Conservation (phyloP, 1,139 yeast genomes). For the Debaryomyces coudertii region DNA sequence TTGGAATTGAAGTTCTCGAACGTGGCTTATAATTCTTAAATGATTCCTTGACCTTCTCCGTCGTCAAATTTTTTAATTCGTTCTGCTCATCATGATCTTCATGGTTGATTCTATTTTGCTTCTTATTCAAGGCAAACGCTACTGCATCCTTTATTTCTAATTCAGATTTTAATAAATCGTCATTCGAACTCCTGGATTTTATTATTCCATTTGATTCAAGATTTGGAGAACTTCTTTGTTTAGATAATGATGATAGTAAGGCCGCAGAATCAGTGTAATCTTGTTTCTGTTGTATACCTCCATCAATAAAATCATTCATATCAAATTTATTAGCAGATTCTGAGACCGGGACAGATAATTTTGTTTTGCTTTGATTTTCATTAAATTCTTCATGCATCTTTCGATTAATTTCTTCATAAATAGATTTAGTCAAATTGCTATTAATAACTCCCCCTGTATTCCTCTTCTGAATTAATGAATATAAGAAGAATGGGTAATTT, state of each 20-base stretch:
- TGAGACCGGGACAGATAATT: conserved; percentile 2
- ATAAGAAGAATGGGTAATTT: conserved; percentile 26
- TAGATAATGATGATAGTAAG: conserved; percentile 21
- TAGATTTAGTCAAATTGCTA: not conserved
- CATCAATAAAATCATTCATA: conserved; percentile 26
- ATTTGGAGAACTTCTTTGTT: conserved; percentile 20
- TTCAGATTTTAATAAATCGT: conserved; percentile 18
- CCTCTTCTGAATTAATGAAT: conserved; percentile 1
- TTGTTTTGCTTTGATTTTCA: conserved; percentile 1
- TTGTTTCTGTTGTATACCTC: conserved; percentile 8
- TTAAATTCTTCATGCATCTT: not conserved
- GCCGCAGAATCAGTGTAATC: conserved; percentile 29
- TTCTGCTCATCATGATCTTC: conserved; percentile 18
- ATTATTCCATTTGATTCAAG: conserved; percentile 18
- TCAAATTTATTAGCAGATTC: conserved; percentile 21
- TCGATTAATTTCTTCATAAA: not conserved
- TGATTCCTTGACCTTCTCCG: conserved; percentile 20
- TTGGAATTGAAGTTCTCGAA: not conserved
- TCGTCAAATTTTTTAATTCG: conserved; percentile 20
- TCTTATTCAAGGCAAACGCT: conserved; percentile 23
- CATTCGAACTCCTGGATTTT: conserved; percentile 10
- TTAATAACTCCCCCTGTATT: conserved; percentile 1
- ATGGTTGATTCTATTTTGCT: not conserved
- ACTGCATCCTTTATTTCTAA: conserved; percentile 27
- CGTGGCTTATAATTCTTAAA: conserved; percentile 11